A percentile compares a stretch with the other conserved stretches of the same genome.
Evolutionary conservation across 768 basidiomycete species (phyloP).

Genomic region (Strobilomyces echinocephalus): DNA sequence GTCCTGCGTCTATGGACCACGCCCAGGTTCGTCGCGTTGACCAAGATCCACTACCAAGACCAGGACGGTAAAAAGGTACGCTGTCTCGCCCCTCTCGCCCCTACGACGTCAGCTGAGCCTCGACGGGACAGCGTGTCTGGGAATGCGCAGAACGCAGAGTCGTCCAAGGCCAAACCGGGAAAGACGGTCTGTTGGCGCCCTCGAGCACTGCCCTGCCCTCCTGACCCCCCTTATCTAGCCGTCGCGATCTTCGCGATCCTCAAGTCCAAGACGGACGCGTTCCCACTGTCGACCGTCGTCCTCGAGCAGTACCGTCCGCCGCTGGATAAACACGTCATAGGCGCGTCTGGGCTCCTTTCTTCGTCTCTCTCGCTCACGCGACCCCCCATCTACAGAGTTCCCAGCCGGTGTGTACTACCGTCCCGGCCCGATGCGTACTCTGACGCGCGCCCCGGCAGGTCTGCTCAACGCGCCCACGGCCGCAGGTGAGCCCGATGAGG

Average conservation of each 20-base stretch:
- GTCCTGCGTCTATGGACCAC: not conserved
- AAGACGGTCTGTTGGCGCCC: conserved; percentile 59
- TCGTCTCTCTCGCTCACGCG: not conserved
- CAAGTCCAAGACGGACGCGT: conserved; percentile 65
- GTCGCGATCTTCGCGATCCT: conserved; percentile 83
- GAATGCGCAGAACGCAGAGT: conserved; percentile 85
- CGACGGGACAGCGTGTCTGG: conserved; percentile 65
- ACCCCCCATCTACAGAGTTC: conserved; percentile 38
- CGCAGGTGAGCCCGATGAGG: conserved; percentile 42
- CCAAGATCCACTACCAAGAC: conserved; percentile 78
- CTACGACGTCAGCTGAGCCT: not conserved
- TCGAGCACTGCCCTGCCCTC: not conserved
- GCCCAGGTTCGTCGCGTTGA: conserved; percentile 77
- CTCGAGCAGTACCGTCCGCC: conserved; percentile 94
- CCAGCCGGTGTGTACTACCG: conserved; percentile 47
- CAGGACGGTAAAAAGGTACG: conserved; percentile 66
- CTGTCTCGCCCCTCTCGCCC: not conserved
- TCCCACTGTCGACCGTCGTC: conserved; percentile 73
- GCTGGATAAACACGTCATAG: conserved; percentile 69
- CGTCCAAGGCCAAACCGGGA: conserved; percentile 67
- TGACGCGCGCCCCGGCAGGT: conserved; percentile 38
- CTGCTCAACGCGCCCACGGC: conserved; percentile 66
- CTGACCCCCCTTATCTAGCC: conserved; percentile 38
- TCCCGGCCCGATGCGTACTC: not conserved
- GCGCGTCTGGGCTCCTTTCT: conserved; percentile 31